Evolutionary conservation across 2,329 filamentous ascomycete species (phyloP).

Genomic region (Diaporthe vaccinii): DNA sequence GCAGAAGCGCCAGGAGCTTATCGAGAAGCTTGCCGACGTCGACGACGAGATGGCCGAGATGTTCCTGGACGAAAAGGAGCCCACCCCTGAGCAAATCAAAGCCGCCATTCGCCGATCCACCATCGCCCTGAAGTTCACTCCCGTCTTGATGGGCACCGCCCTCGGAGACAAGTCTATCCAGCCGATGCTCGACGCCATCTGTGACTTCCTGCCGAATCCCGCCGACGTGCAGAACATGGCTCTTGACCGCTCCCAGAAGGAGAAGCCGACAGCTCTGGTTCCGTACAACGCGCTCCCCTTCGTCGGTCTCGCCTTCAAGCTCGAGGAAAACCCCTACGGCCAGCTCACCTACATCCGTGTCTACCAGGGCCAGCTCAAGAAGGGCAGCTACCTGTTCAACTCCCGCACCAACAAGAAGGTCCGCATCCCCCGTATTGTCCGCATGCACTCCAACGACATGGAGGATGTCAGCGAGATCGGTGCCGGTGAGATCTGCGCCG

Average conservation of each 20-base stretch:
- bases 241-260: constrained; percentile 83
- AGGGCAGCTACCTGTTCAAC: constrained; percentile 93
- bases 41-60: constrained; percentile 98
- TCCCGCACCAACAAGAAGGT: constrained; percentile 95
- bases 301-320: constrained; percentile 96
- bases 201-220: constrained; percentile 95
- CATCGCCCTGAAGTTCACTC: constrained; percentile 89
- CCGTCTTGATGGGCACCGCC: constrained; percentile 96
- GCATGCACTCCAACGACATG: constrained; percentile 99
- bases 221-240: constrained; percentile 90
- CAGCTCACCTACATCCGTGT: constrained; percentile 99
- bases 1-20: constrained; percentile 86
- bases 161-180: constrained; percentile 95
- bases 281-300: constrained; percentile 96
- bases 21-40: constrained; percentile 96
- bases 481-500: constrained; percentile 97
- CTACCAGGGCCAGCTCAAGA: constrained; percentile 92
- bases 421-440: constrained; percentile 95
- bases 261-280: constrained; percentile 86
- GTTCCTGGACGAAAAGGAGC: constrained; percentile 88
- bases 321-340: constrained; percentile 98
- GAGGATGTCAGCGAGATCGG: constrained; percentile 94
- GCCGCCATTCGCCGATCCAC: constrained; percentile 92
- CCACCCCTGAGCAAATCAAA: constrained; percentile 87
- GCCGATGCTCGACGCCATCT: constrained; percentile 94